Base-by-base conservation (phyloP, 441 rosid species). In the Euphorbia schlechtendalii region DNA sequence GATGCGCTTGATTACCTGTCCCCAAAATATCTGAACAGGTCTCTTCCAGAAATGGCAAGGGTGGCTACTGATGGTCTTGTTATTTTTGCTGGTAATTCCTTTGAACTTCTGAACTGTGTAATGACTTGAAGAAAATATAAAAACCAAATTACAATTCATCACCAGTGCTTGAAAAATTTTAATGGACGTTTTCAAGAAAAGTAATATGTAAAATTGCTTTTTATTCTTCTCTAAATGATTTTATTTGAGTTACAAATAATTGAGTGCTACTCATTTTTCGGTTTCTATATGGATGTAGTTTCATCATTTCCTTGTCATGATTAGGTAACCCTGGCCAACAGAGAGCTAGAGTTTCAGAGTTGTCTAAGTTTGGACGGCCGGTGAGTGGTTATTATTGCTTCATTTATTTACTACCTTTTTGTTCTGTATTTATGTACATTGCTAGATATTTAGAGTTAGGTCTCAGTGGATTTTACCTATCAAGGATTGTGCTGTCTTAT, bases 311-410 rank as follows among this genome's bases (percentile, higher is more conserved):
- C 18, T 8, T 40, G 64, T 22, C 22, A 14, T 58, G n/a, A 65
- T 58, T 70, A 90, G 96, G 94, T 52, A 69, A 79, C 66, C 96
- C 92, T 21, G 92, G 90, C 69, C 87, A 82, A 71, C 88, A 77
- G 53, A 86, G 84, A 75, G 85, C 86, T 59, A 90, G 87, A 73
- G 86, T 75, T 65, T 73, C 87, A 3, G 94, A 85, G 54, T 59
- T 87, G 74, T 83, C 96, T 61, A 90, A 83, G 75, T 87, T 87
- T 71, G 90, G 96, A 46, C 77, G 88, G 62, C 88, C 94, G 54
- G 96, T 89, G 71, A 81, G 96, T 82, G 28, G 61, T 13, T 45
- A 59, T 38, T 14, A 8, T 62, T 36, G 25, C 4, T 8, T 5
- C 52, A 58, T 38, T 46, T 40, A 22, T 22, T 18, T n/a, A 40